Evolutionary conservation across 2,329 filamentous ascomycete genomes (phyloP).

Genomic region (Colletotrichum destructivum): DNA sequence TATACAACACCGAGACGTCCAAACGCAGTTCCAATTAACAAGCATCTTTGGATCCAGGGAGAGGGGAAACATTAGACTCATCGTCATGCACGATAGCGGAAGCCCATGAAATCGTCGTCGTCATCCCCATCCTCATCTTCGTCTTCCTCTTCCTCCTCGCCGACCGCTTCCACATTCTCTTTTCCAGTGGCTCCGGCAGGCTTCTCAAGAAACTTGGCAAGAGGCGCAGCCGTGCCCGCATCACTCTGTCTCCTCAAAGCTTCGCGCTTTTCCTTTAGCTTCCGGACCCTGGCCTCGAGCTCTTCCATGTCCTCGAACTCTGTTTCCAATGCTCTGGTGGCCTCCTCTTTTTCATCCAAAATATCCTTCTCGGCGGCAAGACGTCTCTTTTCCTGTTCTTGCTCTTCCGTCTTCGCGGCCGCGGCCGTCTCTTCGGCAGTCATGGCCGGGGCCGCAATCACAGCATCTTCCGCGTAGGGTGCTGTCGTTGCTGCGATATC

Average conservation of each 20-base stretch:
- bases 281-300: constrained; percentile 79
- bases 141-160: constrained; percentile 54
- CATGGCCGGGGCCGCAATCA: constrained; percentile 79
- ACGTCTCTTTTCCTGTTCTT: constrained; percentile 66
- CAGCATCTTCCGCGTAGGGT: constrained; percentile 63
- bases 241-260: constrained; percentile 66
- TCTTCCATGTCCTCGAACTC: constrained; percentile 89
- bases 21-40: neutral
- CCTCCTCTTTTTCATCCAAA: constrained; percentile 82
- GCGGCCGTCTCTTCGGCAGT: constrained; percentile 74
- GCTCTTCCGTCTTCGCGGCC: constrained; percentile 65
- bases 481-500: constrained; percentile 74
- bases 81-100: constrained; percentile 61
- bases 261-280: constrained; percentile 80
- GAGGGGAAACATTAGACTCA: neutral
- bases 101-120: constrained; percentile 72
- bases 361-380: constrained; percentile 69
- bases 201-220: constrained; percentile 38
- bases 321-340: constrained; percentile 78
- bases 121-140: constrained; percentile 65
- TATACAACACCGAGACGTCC: constrained; percentile 34
- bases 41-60: neutral
- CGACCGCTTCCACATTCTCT: constrained; percentile 49
- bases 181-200: constrained; percentile 45
- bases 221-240: constrained; percentile 45